Evolutionary conservation across 345 rosid genomes (phyloP), one percentile per base, ranked within the genome.

Genomic region (Eutrema heterophyllum): DNA sequence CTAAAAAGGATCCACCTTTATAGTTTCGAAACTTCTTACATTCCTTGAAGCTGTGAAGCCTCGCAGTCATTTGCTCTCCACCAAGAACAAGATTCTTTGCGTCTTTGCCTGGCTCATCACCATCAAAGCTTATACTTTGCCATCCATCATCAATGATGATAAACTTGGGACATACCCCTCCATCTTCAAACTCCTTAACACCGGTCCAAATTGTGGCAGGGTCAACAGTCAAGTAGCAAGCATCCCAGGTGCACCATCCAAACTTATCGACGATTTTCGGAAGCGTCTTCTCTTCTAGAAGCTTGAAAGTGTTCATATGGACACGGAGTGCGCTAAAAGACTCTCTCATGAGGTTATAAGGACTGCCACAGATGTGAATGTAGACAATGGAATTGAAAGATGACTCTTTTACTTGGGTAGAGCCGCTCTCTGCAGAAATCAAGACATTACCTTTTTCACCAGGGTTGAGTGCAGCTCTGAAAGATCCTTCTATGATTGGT

Each of bases 171-270:
- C 84, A 63, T 8, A 84, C 64, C 4, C 98, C 98, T 1, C 87
- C 96, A 3, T 86, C 86, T 2, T 56, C 64, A 49, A 93, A 86
- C 32, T 93, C 96, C 39, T 86, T 84, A 60, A 91, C 84, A 7
- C 97, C 97, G n/a, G 81, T 83, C 92, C 97, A 91, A 15, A 86
- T 72, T 5, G 92, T 89, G 7, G 81, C 79, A 0, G 98, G 98
- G 63, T 91, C 92, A 10, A 93, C 96, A 0, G 94, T 87, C 27
- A 93, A 83, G 79, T 91, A 93, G 63, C 90, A 86, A 6, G 98
- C 92, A 76, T 93, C 97, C 98, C 97, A 93, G 41, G 98, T 93
- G 79, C 98, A 93, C 97, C 97, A 91, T 27, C 98, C 98, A 35
- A 93, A 93, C 81, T 91, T 91, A 63, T 91, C 83, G 7, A 82